These are phyloP conservation scores for Aschersonia sp. DNA, from an alignment of 2,329 filamentous ascomycete genomes.

Conservation along the genomic window DNA sequence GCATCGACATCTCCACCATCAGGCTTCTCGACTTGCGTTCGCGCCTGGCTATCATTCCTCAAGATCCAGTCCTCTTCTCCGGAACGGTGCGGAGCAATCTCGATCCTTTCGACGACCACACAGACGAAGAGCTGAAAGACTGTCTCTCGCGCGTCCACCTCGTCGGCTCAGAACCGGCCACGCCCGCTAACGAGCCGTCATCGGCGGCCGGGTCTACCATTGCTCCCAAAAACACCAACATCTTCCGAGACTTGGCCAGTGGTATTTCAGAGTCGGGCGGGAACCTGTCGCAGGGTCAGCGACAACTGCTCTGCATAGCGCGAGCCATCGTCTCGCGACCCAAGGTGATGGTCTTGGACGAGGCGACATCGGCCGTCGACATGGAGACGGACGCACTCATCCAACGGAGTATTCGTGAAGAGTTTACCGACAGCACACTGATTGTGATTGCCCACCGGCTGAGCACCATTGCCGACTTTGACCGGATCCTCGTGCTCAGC, in stretches of 20 bases:
- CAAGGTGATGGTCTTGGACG: constrained; percentile 67
- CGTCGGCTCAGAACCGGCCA: constrained; percentile 26
- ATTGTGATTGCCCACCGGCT: constrained; percentile 64
- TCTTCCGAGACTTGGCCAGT: constrained; percentile 47
- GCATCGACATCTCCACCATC: constrained; percentile 59
- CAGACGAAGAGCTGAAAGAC: constrained; percentile 53
- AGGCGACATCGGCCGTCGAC: constrained; percentile 67
- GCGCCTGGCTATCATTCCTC: constrained; percentile 68
- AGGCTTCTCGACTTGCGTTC: constrained; percentile 55
- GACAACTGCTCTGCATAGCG: constrained; percentile 62
- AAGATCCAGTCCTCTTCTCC: constrained; percentile 67
- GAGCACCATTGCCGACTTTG: constrained; percentile 65
- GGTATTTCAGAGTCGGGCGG: constrained; percentile 57
- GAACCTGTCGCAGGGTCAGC: constrained; percentile 63
- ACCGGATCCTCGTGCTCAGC: constrained; percentile 56
- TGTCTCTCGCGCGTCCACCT: constrained; percentile 58
- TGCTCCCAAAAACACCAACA: constrained; percentile 41
- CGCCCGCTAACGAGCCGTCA: constrained; percentile 22
- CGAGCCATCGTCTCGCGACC: constrained; percentile 58
- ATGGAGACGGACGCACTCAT: constrained; percentile 64
- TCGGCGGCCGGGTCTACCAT: constrained; percentile 18
- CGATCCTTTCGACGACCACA: constrained; percentile 60
- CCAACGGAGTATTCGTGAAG: constrained; percentile 56
- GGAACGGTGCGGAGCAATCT: constrained; percentile 65
- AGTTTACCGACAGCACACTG: constrained; percentile 54